Evolutionary conservation across 2,329 filamentous ascomycete genomes (phyloP), one percentile per base, ranked within the genome.

Genomic region (Neobulgaria alba): DNA sequence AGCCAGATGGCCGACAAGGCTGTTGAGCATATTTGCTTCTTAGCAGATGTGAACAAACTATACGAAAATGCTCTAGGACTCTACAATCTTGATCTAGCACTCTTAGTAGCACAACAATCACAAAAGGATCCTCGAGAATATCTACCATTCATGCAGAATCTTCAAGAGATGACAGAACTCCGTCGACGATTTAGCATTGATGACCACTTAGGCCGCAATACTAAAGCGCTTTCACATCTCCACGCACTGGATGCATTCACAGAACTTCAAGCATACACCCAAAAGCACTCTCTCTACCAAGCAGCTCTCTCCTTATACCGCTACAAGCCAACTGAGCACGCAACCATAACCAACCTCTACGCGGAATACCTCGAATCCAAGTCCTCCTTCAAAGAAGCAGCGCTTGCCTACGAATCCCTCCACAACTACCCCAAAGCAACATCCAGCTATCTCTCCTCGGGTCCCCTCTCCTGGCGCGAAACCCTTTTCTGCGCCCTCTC

Each of bases 41-140:
- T 98, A 31, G 86, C 89, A 1, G 92, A 98, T 61, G 83, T 93
- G 33, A 93, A 95, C 60, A 79, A 80, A 29, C 75, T 98, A 0
- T 98, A 95, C 56, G 86, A 95, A 47, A 81, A 89, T 45, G 85
- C 92, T 0, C 70, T 98, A 2, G 89, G 89, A 1, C 69, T 96
- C 2, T 98, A 98, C 59, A 81, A 96, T 56, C 75, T 98, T 2
- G 87, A 95, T 9, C 76, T 98, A 5, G 82, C 90, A 3, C 71
- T 98, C 9, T 70, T 95, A 4, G 85, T 98, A 10, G 92, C 92
- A 1, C 92, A 98, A 57, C 89, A 95, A 58, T 92, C 89, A 0
- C 92, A 98, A 63, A 86, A 90, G 58, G 92, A 98, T 54, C 92
- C 92, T 1, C 73, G 88, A 52, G 92, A 98, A 61, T 98, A 98